Evolutionary conservation across 2,329 filamentous ascomycete species (phyloP).

Genomic region (Pseudogymnoascus destructans): DNA sequence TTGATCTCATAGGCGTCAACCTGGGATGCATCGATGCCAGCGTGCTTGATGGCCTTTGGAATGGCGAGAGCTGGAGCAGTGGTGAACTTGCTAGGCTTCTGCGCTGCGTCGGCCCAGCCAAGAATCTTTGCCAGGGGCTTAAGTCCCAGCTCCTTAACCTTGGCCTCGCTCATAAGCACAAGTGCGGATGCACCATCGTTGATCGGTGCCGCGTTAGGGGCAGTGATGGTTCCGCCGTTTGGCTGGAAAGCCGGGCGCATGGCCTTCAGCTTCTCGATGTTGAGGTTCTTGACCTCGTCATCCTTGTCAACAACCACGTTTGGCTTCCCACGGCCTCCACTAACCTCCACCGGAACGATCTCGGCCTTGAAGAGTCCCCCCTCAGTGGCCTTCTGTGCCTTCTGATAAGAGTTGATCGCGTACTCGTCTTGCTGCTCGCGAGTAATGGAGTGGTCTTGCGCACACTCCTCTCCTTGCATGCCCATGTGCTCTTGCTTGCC

Average conservation of each 20-base stretch:
- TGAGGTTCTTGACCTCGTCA: constrained; percentile 93
- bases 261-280: constrained; percentile 66
- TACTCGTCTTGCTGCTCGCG: constrained; percentile 89
- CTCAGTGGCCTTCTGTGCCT: constrained; percentile 75
- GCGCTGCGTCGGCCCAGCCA: constrained; percentile 90
- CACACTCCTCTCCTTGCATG: constrained; percentile 82
- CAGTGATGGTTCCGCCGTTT: constrained; percentile 77
- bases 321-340: constrained; percentile 83
- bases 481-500: constrained; percentile 94
- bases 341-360: constrained; percentile 81
- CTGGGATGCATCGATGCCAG: constrained; percentile 61
- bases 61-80: constrained; percentile 87
- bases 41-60: constrained; percentile 94
- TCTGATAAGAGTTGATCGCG: constrained; percentile 89
- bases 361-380: constrained; percentile 70
- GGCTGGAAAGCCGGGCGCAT: constrained; percentile 77
- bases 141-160: constrained; percentile 80
- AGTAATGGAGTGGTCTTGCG: constrained; percentile 64
- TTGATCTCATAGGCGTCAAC: constrained; percentile 98
- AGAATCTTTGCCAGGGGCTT: constrained; percentile 94
- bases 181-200: constrained; percentile 90
- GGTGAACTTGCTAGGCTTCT: constrained; percentile 89
- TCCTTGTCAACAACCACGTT: constrained; percentile 67
- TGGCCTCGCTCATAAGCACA: constrained; percentile 86
- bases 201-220: constrained; percentile 89